phyloP scores from a whole-genome alignment of 1,284 basidiomycete genomes.

The Naganishia sp. region DNA sequence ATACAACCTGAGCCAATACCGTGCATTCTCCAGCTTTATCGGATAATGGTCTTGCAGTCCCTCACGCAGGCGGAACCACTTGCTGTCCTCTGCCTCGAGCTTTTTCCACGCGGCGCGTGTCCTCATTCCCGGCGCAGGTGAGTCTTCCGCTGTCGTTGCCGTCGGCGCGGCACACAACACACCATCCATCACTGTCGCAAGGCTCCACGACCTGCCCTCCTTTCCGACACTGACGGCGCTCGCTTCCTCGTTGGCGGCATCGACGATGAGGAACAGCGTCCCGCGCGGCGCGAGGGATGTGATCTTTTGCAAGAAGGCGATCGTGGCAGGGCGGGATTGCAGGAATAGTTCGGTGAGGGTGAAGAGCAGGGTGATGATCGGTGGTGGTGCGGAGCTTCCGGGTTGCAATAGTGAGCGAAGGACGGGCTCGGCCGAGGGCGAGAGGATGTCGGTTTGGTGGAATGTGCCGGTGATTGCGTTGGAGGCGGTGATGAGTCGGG shows the following conservation, averaged over 20 bases:
- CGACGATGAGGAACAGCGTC: conserved; percentile 52
- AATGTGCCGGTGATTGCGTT: conserved; percentile 19
- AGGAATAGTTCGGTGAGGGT: conserved; percentile 55
- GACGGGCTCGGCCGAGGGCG: conserved; percentile 4
- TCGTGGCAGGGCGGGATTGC: conserved; percentile 50
- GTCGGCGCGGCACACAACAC: conserved; percentile 31
- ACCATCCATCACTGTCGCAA: conserved; percentile 46
- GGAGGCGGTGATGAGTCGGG: conserved; percentile 4
- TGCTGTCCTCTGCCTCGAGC: conserved; percentile 46
- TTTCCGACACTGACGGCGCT: conserved; percentile 41
- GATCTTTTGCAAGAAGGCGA: conserved; percentile 49
- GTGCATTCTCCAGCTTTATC: conserved; percentile 54
- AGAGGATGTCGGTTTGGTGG: conserved; percentile 31
- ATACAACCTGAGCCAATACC: conserved; percentile 54
- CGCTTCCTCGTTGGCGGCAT: conserved; percentile 46
- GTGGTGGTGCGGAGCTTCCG: conserved; percentile 31
- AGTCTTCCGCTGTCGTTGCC: conserved; percentile 26
- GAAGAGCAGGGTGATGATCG: conserved; percentile 54
- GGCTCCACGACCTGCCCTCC: conserved; percentile 40
- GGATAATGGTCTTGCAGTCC: conserved; percentile 48
- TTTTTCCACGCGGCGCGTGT: conserved; percentile 43
- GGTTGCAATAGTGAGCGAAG: conserved; percentile 4
- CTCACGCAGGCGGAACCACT: conserved; percentile 52
- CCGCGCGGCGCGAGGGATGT: conserved; percentile 48
- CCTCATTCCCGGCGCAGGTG: neutral